Percentiles rank a stretch among this genome's conserved stretches.
Conservation (phyloP, 179 eudicot genomes). For the Beta macrorhiza region DNA sequence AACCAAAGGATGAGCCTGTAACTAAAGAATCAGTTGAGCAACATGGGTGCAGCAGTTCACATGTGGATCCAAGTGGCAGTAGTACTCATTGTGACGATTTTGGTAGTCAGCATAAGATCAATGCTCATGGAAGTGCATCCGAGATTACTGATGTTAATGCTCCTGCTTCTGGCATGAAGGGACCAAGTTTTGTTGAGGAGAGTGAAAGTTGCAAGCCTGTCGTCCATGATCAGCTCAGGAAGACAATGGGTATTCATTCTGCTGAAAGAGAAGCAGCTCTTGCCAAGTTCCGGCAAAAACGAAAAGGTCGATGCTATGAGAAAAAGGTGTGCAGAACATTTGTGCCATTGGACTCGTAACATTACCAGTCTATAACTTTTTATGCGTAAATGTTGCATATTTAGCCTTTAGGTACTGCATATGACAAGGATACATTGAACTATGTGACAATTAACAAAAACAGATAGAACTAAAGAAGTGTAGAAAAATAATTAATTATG, state of each 20-base stretch:
- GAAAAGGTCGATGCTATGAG: constrained; percentile 49
- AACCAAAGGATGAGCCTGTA: constrained; percentile 22
- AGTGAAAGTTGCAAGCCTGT: constrained; percentile 25
- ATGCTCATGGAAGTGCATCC: constrained; percentile 34
- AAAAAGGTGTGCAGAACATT: constrained; percentile 40
- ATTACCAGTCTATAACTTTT: not conserved
- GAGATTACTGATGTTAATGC: constrained; percentile 32
- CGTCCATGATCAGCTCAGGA: constrained; percentile 28
- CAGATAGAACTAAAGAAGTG: no score
- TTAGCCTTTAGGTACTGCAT: no score
- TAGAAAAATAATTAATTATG: no score
- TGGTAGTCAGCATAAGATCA: constrained; percentile 22
- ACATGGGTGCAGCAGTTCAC: constrained; percentile 14
- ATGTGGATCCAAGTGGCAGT: constrained; percentile 30
- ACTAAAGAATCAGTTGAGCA: constrained; percentile 25
- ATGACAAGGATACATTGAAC: no score
- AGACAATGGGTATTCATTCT: constrained; percentile 32
- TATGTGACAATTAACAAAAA: no score
- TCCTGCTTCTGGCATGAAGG: constrained; percentile 30
- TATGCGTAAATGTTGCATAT: not conserved
- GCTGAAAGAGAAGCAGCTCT: constrained; percentile 54
- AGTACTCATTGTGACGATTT: constrained; percentile 27
- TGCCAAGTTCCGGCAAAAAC: constrained; percentile 45
- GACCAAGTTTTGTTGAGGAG: constrained; percentile 24
- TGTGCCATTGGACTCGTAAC: not conserved